These are phyloP conservation scores for Fusarium pseudonygamai DNA, from an alignment of 2,329 filamentous ascomycete species.

Conservation along the genomic window DNA sequence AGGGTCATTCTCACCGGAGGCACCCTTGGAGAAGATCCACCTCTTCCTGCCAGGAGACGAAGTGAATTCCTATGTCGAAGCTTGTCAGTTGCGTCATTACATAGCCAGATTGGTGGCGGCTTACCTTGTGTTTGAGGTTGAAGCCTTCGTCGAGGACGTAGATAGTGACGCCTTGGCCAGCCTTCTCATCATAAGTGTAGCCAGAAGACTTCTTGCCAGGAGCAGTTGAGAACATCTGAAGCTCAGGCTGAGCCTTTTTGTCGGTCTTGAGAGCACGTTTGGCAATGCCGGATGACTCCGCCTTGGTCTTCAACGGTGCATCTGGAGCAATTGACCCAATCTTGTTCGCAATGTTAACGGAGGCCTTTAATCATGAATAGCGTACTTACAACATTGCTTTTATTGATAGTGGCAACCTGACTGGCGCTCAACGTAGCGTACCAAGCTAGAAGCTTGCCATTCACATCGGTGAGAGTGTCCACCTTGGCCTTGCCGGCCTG, in stretches of 20 bases:
- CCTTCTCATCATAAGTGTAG: not conserved
- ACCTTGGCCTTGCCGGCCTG: not conserved
- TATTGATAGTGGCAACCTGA: not conserved
- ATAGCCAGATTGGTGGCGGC: no score
- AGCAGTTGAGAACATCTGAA: not conserved
- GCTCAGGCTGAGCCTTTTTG: not conserved
- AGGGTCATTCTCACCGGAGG: not conserved
- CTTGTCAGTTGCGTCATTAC: not conserved
- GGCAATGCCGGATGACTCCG: rapidly evolving
- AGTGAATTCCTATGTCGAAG: not conserved
- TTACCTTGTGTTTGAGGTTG: not conserved
- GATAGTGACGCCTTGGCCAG: not conserved
- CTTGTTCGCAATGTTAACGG: not conserved
- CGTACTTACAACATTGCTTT: not conserved
- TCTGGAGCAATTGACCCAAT: not conserved
- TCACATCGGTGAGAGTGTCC: not conserved
- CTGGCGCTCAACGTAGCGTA: not conserved
- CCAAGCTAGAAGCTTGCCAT: not conserved
- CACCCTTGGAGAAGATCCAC: not conserved
- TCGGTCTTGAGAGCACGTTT: not conserved
- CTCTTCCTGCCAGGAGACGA: not conserved
- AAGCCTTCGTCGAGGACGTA: not conserved
- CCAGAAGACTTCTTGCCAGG: not conserved
- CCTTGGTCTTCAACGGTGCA: not conserved
- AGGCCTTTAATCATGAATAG: rapidly evolving